These are phyloP conservation scores for Calendula officinalis DNA, from an alignment of 129 eudicot genomes.

Conservation along the genomic window DNA sequence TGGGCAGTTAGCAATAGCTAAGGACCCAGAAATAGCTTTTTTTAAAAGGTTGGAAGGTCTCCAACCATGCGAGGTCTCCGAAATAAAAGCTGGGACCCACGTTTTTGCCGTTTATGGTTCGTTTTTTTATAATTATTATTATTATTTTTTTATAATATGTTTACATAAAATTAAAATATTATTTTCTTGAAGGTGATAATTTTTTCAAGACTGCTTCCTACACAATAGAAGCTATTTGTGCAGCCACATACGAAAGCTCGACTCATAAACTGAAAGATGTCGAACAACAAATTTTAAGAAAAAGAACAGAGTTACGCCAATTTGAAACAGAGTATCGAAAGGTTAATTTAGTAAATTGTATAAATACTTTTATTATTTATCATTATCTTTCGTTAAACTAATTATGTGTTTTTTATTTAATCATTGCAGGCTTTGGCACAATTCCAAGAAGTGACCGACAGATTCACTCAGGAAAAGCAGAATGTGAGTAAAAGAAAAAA, in stretches of 20 bases:
- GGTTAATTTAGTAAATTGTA: constrained; percentile 34
- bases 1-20: constrained; percentile 87
- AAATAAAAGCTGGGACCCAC: constrained; percentile 91
- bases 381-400: background rate
- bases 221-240: constrained; percentile 89
- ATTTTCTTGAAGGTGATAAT: constrained; percentile 69
- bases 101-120: constrained; percentile 91
- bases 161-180: background rate
- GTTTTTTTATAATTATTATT: constrained; percentile 7
- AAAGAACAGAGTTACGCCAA: constrained; percentile 88
- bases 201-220: constrained; percentile 91
- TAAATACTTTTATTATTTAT: background rate
- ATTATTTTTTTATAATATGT: constrained; percentile 2
- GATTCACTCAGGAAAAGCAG: constrained; percentile 91
- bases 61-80: constrained; percentile 92
- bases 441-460: constrained; percentile 85
- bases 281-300: constrained; percentile 81
- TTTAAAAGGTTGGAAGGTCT: constrained; percentile 94
- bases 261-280: constrained; percentile 77
- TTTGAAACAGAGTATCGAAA: constrained; percentile 89
- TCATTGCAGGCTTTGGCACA: constrained; percentile 80
- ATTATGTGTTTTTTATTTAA: constrained; percentile 5
- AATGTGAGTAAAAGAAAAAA: constrained; percentile 47
- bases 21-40: constrained; percentile 97
- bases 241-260: constrained; percentile 72